Evolutionary conservation across 768 basidiomycete species (phyloP).

Genomic region (Strobilomyces echinocephalus): DNA sequence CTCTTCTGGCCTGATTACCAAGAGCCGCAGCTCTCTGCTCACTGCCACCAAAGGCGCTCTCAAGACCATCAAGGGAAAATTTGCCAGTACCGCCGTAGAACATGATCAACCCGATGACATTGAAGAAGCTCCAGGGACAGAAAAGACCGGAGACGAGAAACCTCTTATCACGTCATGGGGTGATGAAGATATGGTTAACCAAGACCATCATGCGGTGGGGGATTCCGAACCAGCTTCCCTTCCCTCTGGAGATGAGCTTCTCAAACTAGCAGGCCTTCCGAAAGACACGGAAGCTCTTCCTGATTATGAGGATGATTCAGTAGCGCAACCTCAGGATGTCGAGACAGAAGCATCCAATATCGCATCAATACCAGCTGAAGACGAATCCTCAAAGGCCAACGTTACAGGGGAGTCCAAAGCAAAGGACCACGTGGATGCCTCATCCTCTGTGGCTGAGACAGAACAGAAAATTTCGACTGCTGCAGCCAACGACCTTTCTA

Average conservation of each 20-base stretch:
- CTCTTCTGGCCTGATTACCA: constrained; percentile 38
- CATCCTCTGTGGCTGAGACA: background rate
- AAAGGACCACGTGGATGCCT: background rate
- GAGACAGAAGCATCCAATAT: constrained; percentile 8
- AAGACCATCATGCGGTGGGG: constrained; percentile 5
- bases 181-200: constrained; percentile 16
- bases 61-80: constrained; percentile 48
- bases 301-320: constrained; percentile 53
- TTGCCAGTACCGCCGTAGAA: constrained; percentile 15
- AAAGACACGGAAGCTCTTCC: constrained; percentile 39
- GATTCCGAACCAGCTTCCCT: constrained; percentile 9
- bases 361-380: background rate
- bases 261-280: constrained; percentile 48
- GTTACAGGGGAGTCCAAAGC: constrained; percentile 1
- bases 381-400: background rate
- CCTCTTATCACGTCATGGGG: constrained; percentile 13
- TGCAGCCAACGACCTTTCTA: background rate
- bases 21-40: constrained; percentile 48
- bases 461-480: constrained; percentile 12
- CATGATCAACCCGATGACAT: constrained; percentile 20
- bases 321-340: constrained; percentile 8
- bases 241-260: constrained; percentile 42
- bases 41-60: constrained; percentile 49
- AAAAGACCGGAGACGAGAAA: constrained; percentile 3
- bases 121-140: constrained; percentile 7